Evolutionary conservation across 805 yeast genomes (phyloP), one percentile per base, ranked within the genome.

Genomic region (Blastobotrys peoriensis): DNA sequence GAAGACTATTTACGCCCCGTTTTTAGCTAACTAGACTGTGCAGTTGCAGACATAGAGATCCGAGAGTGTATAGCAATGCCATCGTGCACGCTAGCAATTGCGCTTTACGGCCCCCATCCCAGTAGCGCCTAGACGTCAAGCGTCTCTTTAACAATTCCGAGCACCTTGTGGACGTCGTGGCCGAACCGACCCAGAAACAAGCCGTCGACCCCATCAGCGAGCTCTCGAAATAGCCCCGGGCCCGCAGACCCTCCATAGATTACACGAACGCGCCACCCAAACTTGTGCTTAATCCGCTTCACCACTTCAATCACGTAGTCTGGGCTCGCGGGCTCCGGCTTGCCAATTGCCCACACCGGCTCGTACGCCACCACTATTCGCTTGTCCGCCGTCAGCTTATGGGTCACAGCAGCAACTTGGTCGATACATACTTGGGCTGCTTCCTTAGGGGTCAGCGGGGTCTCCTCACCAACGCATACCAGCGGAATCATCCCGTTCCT

Each of bases 281-380:
- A 30, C 8, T 40, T 18, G 9, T 36, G 27, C 17, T 55, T 45
- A 28, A 58, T 45, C 8, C 51, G 51, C n/a, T 33, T 42, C 5
- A 53, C 53, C 9, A 58, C 60, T n/a, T 44, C 48, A 19, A 46
- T 49, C 33, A 58, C 58, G 41, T 58, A 51, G 10, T 38, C 41
- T 6, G 55, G 40, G 6, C 48, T 51, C 4, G 63, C 63, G 3
- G 63, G 63, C 18, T 45, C 34, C 13, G 56, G 57, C 38, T 58
- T 52, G 23, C 63, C 63, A 36, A 59, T 59, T 1, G 63, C 63
- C 63, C 63, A 59, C 8, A 59, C 59, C 1, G 63, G 63, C 43
- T 59, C 63, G 38, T 59, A 59, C 6, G 62, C 63, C 33, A 59
- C 39, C 13, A 57, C 44, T 10, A 59, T 40, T n/a, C 44, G 41